Conservation (phyloP, 305 asterid genomes). For the Lippia alba region DNA sequence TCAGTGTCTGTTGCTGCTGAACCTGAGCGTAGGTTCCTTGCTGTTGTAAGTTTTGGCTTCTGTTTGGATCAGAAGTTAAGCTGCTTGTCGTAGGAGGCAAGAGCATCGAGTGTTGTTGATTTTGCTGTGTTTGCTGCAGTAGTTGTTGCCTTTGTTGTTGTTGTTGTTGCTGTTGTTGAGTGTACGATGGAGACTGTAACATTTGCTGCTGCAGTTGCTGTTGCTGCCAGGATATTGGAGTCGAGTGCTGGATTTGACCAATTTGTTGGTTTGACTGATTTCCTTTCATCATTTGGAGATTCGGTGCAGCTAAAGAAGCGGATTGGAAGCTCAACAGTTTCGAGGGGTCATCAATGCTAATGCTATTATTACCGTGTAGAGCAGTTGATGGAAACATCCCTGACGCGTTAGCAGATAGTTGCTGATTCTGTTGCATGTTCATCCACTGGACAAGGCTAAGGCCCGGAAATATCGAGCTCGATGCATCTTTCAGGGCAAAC, state of each 20-base stretch:
- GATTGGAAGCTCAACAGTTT: slow-evolving; percentile 81
- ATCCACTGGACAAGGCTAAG: slow-evolving; percentile 95
- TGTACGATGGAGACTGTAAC: slow-evolving; percentile 39
- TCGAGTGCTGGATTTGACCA: slow-evolving; percentile 37
- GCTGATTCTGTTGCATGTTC: slow-evolving; percentile 81
- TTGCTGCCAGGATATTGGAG: slow-evolving; percentile 53
- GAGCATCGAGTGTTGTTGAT: slow-evolving; percentile 30
- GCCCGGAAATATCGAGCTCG: slow-evolving; percentile 84
- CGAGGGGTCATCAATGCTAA: slow-evolving; percentile 62
- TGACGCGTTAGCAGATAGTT: slow-evolving; percentile 43
- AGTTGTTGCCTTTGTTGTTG: slow-evolving; percentile 38
- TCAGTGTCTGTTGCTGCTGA: slow-evolving; percentile 63
- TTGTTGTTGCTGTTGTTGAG: slow-evolving; percentile 41
- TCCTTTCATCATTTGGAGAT: slow-evolving; percentile 65
- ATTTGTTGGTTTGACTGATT: slow-evolving; percentile 58
- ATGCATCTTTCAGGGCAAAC: slow-evolving; percentile 71
- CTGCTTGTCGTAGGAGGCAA: slow-evolving; percentile 33
- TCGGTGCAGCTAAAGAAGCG: slow-evolving; percentile 49
- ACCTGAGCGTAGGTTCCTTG: slow-evolving; percentile 51
- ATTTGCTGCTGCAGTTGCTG: slow-evolving; percentile 61
- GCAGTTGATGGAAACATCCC: slow-evolving; percentile 49
- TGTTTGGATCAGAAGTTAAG: slow-evolving; percentile 44
- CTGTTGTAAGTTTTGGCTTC: slow-evolving; percentile 60
- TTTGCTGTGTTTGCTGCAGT: slow-evolving; percentile 33
- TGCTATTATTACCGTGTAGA: slow-evolving; percentile 46